Conservation (phyloP, 129 eudicot genomes). For the Lactuca saligna region DNA sequence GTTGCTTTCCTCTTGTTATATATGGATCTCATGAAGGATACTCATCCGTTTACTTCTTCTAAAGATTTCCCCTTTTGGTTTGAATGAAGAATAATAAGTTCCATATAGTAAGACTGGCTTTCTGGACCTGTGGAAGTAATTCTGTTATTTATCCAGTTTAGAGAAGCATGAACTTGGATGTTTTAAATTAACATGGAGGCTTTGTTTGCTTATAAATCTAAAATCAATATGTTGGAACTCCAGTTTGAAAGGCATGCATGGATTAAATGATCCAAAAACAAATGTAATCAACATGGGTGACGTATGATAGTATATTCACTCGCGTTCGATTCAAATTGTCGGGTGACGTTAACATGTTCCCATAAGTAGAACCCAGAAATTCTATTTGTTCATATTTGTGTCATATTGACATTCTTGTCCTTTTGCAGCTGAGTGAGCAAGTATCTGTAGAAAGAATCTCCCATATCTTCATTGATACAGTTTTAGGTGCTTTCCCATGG, state of each 20-base stretch:
- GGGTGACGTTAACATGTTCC: background rate
- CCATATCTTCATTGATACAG: background rate
- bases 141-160: too few species aligned
- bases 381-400: background rate
- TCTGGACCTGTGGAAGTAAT: background rate
- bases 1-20: slow-evolving; percentile 7
- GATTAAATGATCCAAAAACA: background rate
- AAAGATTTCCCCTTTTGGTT: background rate
- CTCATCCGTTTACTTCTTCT: background rate
- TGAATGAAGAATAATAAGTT: background rate
- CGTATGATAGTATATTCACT: background rate
- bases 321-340: background rate
- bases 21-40: slow-evolving; percentile 33
- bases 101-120: background rate
- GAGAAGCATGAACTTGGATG: slow-evolving; percentile 1
- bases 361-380: background rate
- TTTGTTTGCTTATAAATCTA: background rate
- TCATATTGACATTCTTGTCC: background rate
- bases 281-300: background rate
- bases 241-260: slow-evolving; percentile 3
- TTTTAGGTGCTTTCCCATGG: slow-evolving; percentile 42
- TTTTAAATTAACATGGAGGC: background rate
- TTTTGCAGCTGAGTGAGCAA: slow-evolving; percentile 34
- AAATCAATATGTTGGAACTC: background rate
- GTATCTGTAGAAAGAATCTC: slow-evolving; percentile 12